Conservation (phyloP, 176 grass and related monocot genomes). For the Avena insularis region DNA sequence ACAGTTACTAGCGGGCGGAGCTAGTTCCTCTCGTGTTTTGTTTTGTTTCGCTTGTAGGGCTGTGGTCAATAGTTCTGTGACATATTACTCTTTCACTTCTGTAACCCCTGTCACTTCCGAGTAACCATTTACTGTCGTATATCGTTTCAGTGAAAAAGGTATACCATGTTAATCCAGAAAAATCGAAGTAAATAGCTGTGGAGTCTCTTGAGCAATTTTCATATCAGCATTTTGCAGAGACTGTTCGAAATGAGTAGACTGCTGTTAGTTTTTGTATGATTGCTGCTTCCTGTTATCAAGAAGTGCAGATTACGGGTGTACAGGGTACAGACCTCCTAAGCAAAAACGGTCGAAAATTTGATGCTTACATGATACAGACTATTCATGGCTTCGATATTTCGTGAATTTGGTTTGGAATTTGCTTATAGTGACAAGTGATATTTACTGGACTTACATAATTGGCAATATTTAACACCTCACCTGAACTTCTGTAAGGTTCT, state of each 20-base stretch:
- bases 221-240: neutral
- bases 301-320: neutral
- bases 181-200: neutral
- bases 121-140: neutral
- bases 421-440: neutral
- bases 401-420: neutral
- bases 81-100: neutral
- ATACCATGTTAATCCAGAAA: neutral
- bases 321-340: neutral
- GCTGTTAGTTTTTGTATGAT: neutral
- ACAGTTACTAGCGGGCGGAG: neutral
- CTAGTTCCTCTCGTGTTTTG: neutral
- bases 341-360: neutral
- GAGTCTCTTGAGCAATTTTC: neutral
- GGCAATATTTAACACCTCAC: neutral
- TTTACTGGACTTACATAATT: slow-evolving; percentile 10
- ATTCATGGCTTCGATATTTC: neutral
- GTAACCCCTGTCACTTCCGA: neutral
- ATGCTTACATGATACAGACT: neutral
- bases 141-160: neutral
- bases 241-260: neutral
- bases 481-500: neutral
- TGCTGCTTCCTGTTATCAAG: neutral
- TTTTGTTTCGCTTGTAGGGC: neutral
- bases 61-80: neutral